Conservation (phyloP, 148 eudicot species). For the Simmondsia chinensis region DNA sequence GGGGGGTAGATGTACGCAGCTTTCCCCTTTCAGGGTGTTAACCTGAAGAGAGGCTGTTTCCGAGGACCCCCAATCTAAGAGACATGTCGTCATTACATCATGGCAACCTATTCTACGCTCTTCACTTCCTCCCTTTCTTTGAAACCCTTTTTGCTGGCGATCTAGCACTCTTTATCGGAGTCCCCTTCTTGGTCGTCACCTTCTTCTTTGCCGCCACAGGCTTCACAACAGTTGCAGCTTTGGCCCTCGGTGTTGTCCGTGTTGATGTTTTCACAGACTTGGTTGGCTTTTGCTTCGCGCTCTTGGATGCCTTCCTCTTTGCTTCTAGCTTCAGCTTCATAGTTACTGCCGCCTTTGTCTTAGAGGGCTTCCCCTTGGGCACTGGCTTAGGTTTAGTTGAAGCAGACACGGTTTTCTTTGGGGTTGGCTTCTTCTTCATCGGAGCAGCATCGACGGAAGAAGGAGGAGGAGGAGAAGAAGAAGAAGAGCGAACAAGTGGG, state of each 20-base stretch:
- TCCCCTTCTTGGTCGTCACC: too few relatives aligned
- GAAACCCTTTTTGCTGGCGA: too few relatives aligned
- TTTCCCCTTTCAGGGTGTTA: too few relatives aligned
- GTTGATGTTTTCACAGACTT: too few relatives aligned
- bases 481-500: conserved; percentile 14
- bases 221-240: conserved; percentile 19
- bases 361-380: conserved; percentile 3
- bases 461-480: too few relatives aligned
- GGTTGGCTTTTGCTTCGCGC: conserved; percentile 8
- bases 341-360: conserved; percentile 1
- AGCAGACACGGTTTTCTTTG: conserved; percentile 5
- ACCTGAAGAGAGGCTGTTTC: too few relatives aligned
- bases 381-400: conserved; percentile 5
- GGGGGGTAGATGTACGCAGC: too few relatives aligned
- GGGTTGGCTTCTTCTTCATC: conserved; percentile 8
- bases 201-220: conserved; percentile 27
- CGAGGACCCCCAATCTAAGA: too few relatives aligned
- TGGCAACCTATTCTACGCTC: too few relatives aligned
- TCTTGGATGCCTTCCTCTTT: not conserved
- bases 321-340: conserved; percentile 8
- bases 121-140: too few relatives aligned
- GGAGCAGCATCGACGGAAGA: conserved; percentile 14
- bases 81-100: too few relatives aligned
- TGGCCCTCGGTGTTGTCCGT: conserved; percentile 24
- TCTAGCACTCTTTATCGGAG: too few relatives aligned